Conservation (phyloP, 2,329 filamentous ascomycete species). For the Seiridium unicorne region DNA sequence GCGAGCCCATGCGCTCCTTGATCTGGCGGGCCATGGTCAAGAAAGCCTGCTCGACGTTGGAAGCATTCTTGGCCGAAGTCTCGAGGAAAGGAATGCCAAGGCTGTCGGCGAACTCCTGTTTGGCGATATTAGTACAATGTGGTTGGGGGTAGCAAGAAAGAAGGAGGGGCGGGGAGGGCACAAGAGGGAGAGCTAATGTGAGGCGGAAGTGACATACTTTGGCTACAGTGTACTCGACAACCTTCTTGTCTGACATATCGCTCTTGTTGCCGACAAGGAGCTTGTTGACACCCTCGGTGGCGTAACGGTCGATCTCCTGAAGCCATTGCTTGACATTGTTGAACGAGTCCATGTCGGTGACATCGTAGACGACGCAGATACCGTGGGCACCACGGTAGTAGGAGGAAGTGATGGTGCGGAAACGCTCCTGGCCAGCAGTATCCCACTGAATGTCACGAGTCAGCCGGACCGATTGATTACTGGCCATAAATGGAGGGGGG, state of each 20-base stretch:
- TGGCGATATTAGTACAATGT: conserved; percentile 9
- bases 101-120: conserved; percentile 96
- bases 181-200: no score
- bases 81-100: conserved; percentile 99
- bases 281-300: conserved; percentile 99
- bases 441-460: conserved; percentile 72
- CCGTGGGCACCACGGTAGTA: conserved; percentile 99
- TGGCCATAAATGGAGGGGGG: no score
- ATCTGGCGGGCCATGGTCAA: conserved; percentile 99
- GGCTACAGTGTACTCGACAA: conserved; percentile 98
- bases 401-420: conserved; percentile 98
- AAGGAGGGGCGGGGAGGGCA: not conserved
- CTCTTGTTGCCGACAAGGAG: conserved; percentile 99
- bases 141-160: not conserved
- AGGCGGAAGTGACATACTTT: conserved; percentile 61
- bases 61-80: conserved; percentile 99
- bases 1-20: conserved; percentile 99
- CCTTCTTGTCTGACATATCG: conserved; percentile 99
- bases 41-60: conserved; percentile 99
- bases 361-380: conserved; percentile 99
- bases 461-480: conserved; percentile 17
- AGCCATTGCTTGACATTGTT: conserved; percentile 99
- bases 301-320: conserved; percentile 98
- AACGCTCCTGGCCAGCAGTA: conserved; percentile 97
- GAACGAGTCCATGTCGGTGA: conserved; percentile 99